Evolutionary conservation across 768 basidiomycete genomes (phyloP).

Genomic region (Kondoa malvinella): DNA sequence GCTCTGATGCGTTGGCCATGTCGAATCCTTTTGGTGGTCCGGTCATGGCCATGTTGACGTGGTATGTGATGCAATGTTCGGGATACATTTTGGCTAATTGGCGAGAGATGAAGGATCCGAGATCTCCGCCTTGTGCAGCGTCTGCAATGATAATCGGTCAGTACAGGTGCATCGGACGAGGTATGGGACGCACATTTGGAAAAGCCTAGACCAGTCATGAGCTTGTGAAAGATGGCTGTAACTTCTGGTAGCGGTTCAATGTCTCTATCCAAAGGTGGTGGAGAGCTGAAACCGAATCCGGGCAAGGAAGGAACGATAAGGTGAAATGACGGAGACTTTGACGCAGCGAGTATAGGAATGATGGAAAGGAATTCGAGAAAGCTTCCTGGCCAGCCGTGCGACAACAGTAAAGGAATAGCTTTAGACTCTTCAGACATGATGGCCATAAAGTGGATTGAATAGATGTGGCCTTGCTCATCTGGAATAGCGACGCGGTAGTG

Average conservation of each 20-base stretch:
- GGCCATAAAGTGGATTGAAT: slow-evolving; percentile 26
- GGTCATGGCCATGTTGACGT: slow-evolving; percentile 1
- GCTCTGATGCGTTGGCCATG: background rate
- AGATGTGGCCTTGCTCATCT: slow-evolving; percentile 12
- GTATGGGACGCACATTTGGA: background rate
- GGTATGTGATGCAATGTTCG: background rate
- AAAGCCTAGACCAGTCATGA: slow-evolving; percentile 20
- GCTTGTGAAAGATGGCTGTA: slow-evolving; percentile 16
- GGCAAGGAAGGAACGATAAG: slow-evolving; percentile 23
- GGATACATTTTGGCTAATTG: slow-evolving; percentile 10
- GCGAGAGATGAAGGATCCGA: slow-evolving; percentile 16
- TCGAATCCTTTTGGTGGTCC: background rate
- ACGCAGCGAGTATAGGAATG: slow-evolving; percentile 19
- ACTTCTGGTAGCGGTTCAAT: slow-evolving; percentile 17
- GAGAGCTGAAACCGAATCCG: slow-evolving; percentile 20
- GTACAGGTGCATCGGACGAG: no score
- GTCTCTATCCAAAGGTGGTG: slow-evolving; percentile 16
- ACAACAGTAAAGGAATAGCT: slow-evolving; percentile 27
- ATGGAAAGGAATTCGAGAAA: slow-evolving; percentile 26
- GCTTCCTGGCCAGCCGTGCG: slow-evolving; percentile 28
- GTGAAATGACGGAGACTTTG: slow-evolving; percentile 17
- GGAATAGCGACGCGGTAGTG: slow-evolving; percentile 20
- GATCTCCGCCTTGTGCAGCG: slow-evolving; percentile 17
- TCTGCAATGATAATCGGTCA: background rate
- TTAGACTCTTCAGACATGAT: slow-evolving; percentile 22